A percentile compares a stretch with the other conserved stretches of the same genome.
Evolutionary conservation across 2,329 filamentous ascomycete genomes (phyloP).

Genomic region (Anisogramma anomala): DNA sequence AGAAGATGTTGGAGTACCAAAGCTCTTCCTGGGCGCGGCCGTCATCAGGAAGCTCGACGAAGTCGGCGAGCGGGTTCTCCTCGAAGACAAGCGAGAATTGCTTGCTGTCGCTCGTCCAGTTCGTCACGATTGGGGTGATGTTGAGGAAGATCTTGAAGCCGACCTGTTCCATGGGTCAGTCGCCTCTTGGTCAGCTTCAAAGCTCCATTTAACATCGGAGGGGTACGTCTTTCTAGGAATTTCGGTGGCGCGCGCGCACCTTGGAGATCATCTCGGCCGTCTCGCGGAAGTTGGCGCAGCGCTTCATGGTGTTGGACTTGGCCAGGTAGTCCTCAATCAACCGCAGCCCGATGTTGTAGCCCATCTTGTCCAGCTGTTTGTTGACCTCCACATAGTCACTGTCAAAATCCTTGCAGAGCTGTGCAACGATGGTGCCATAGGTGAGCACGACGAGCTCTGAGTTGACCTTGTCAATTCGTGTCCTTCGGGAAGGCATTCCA

Average conservation of each 20-base stretch:
- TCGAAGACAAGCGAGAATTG: constrained; percentile 95
- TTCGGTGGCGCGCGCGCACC: constrained; percentile 47
- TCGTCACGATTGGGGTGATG: constrained; percentile 82
- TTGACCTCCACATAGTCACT: constrained; percentile 92
- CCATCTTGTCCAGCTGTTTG: constrained; percentile 97
- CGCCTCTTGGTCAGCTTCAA: background rate
- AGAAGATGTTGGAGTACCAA: constrained; percentile 97
- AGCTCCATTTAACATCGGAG: background rate
- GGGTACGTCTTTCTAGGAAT: background rate
- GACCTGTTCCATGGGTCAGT: constrained; percentile 43
- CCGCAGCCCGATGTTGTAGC: constrained; percentile 93
- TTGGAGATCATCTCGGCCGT: constrained; percentile 95
- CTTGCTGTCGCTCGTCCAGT: constrained; percentile 93
- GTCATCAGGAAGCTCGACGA: constrained; percentile 94
- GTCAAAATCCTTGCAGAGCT: constrained; percentile 93
- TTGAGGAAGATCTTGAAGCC: constrained; percentile 99
- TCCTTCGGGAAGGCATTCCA: constrained; percentile 40
- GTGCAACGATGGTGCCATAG: constrained; percentile 93
- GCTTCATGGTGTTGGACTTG: constrained; percentile 79
- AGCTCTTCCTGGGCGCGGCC: constrained; percentile 90
- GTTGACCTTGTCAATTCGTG: constrained; percentile 93
- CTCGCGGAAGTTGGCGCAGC: constrained; percentile 86
- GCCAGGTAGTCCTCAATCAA: constrained; percentile 96
- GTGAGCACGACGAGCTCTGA: constrained; percentile 94
- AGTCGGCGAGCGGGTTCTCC: constrained; percentile 92